Conservation (phyloP, 495 filamentous ascomycete genomes). For the Peziza echinospora region DNA sequence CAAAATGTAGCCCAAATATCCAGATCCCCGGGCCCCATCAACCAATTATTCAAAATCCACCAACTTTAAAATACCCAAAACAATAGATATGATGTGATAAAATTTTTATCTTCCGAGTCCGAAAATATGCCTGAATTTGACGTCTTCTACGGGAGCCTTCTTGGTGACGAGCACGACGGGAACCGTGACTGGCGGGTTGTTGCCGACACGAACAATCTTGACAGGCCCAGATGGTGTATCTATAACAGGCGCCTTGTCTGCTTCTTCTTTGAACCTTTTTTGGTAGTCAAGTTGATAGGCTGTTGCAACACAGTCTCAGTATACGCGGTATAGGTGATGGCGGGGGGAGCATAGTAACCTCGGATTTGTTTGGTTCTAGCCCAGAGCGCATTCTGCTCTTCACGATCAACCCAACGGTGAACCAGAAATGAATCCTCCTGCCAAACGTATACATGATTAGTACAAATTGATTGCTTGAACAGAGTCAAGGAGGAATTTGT, state of each 20-base stretch:
- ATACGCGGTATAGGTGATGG: neutral
- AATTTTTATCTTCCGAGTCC: neutral
- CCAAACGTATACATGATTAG: neutral
- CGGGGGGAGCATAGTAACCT: constrained; percentile 8
- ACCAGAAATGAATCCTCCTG: constrained; percentile 18
- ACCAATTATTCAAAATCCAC: neutral
- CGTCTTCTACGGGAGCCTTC: neutral
- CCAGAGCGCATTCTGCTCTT: constrained; percentile 19
- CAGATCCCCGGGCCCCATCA: no score
- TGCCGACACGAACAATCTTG: neutral
- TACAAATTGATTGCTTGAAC: no score
- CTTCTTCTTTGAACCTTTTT: constrained; percentile 16
- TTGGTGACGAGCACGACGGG: neutral
- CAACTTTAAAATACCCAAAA: neutral
- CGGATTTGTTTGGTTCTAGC: constrained; percentile 17
- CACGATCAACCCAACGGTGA: constrained; percentile 18
- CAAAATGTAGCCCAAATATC: no score
- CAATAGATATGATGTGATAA: no score
- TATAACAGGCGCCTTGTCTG: constrained; percentile 15
- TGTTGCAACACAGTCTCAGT: neutral
- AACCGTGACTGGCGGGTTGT: neutral
- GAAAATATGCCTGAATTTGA: neutral
- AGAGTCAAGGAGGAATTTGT: neutral
- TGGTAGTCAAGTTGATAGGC: constrained; percentile 12
- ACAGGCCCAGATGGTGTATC: constrained; percentile 3